Percentiles rank a stretch among this genome's conserved stretches.
These are phyloP conservation scores for Nyssa sinensis DNA, from an alignment of 148 eudicot species.

Conservation along the genomic window DNA sequence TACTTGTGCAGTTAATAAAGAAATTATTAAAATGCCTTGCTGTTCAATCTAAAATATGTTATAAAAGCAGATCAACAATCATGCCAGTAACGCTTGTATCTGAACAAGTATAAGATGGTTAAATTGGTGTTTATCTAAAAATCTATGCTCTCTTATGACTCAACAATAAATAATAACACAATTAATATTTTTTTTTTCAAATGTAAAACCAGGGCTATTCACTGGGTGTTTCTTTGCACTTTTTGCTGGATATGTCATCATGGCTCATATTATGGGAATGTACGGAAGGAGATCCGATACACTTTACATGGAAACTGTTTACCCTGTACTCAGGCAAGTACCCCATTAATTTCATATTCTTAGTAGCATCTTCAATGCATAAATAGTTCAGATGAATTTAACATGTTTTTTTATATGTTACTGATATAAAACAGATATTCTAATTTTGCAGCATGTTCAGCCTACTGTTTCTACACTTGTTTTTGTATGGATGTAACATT, in stretches of 20 bases:
- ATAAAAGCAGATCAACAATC: too few relatives aligned
- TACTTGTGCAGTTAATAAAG: not conserved
- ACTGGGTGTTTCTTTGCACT: conserved; percentile 87
- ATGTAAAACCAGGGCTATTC: conserved; percentile 56
- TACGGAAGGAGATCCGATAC: conserved; percentile 57
- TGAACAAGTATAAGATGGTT: too few relatives aligned
- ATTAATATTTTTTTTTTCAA: not conserved
- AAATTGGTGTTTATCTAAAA: not conserved
- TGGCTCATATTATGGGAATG: conserved; percentile 84
- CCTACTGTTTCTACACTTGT: conserved; percentile 83
- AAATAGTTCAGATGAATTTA: not conserved
- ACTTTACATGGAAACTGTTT: conserved; percentile 95
- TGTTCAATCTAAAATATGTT: not conserved
- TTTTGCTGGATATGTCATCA: conserved; percentile 74
- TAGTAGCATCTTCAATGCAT: not conserved
- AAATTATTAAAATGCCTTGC: not conserved
- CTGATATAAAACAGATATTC: not conserved
- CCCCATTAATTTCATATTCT: conserved; percentile 10
- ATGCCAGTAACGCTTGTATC: too few relatives aligned
- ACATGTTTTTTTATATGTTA: not conserved
- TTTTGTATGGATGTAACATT: conserved; percentile 92
- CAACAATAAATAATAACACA: not conserved
- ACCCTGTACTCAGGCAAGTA: conserved; percentile 88
- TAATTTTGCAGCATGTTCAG: conserved; percentile 76
- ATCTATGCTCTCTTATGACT: too few relatives aligned